Percentiles rank a stretch among this genome's conserved stretches.
These are phyloP conservation scores for Xylariaceae sp. DNA, from an alignment of 2,329 filamentous ascomycete genomes.

Conservation along the genomic window DNA sequence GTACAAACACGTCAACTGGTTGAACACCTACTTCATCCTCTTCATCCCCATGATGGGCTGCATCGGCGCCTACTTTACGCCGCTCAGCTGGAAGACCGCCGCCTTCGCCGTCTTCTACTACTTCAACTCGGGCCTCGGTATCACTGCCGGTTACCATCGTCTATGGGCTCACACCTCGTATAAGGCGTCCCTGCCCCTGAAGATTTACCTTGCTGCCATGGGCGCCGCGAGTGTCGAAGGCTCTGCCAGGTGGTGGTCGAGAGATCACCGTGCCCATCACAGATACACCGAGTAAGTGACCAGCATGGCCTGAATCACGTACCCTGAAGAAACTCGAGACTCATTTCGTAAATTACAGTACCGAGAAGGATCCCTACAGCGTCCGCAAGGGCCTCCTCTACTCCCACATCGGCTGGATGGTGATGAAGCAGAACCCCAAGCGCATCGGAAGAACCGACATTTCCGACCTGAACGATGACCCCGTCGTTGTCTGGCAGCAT, in stretches of 20 bases:
- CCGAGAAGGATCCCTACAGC: conserved; percentile 46
- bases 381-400: conserved; percentile 47
- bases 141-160: conserved; percentile 35
- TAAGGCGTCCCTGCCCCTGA: conserved; percentile 38
- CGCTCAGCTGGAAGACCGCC: conserved; percentile 35
- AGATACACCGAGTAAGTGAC: conserved; percentile 43
- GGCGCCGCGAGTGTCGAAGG: conserved; percentile 45
- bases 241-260: conserved; percentile 45
- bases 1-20: conserved; percentile 92
- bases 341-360: conserved; percentile 28
- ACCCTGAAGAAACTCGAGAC: too few relatives aligned
- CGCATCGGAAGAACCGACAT: conserved; percentile 46
- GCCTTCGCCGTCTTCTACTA: conserved; percentile 41
- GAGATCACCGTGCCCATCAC: conserved; percentile 46
- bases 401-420: conserved; percentile 47
- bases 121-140: conserved; percentile 32
- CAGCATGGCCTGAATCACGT: too few relatives aligned
- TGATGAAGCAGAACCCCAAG: conserved; percentile 51
- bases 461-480: conserved; percentile 45
- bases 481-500: conserved; percentile 45
- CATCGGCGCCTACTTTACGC: conserved; percentile 72
- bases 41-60: conserved; percentile 69
- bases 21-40: conserved; percentile 78
- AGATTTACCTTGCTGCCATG: conserved; percentile 42
- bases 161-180: conserved; percentile 42